These are phyloP conservation scores for Echium plantagineum DNA, from an alignment of 257 asterid genomes.

Conservation along the genomic window DNA sequence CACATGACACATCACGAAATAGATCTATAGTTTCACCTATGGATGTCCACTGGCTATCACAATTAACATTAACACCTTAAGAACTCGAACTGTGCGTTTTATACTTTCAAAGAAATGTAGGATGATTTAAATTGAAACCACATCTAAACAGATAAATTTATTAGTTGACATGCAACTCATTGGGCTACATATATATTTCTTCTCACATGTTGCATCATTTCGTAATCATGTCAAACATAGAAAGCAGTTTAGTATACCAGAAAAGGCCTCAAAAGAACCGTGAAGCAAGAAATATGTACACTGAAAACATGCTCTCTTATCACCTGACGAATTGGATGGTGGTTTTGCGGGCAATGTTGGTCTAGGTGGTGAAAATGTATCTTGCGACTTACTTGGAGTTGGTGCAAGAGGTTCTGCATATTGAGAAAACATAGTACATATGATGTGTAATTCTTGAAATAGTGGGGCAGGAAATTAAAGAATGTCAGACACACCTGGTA, in stretches of 20 bases:
- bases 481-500: conserved; percentile 14
- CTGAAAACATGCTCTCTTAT: conserved; percentile 8
- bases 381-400: conserved; percentile 31
- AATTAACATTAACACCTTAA: too few species aligned
- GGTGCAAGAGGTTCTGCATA: conserved; percentile 22
- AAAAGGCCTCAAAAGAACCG: neutral
- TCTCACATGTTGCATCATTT: neutral
- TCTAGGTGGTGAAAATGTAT: conserved; percentile 21
- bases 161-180: neutral
- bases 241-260: neutral
- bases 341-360: conserved; percentile 30
- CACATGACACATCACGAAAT: too few species aligned
- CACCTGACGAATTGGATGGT: conserved; percentile 64
- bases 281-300: neutral
- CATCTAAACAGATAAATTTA: neutral
- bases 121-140: too few species aligned
- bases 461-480: neutral
- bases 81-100: too few species aligned
- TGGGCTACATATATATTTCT: neutral
- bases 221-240: neutral
- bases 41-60: too few species aligned
- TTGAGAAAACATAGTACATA: conserved; percentile 3
- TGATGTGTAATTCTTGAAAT: neutral
- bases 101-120: too few species aligned
- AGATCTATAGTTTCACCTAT: too few species aligned